These are phyloP conservation scores for Phytopythium delawarense DNA, from an alignment of 352 stramenopile genomes.

Conservation along the genomic window DNA sequence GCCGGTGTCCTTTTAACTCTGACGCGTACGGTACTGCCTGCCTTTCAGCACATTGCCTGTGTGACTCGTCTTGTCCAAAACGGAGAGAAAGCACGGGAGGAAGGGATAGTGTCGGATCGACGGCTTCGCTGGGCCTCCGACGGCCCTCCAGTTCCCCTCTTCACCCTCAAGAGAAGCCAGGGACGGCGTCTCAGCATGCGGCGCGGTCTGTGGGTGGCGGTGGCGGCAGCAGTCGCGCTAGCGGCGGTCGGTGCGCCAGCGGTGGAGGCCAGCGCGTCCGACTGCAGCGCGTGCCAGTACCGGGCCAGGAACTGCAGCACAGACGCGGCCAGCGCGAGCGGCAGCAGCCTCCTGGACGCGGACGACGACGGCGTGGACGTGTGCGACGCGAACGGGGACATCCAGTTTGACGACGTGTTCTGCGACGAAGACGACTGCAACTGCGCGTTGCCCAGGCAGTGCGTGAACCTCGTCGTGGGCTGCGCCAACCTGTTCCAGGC, in stretches of 20 bases:
- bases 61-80: slow-evolving; percentile 17
- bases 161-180: not conserved
- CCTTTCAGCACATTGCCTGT: slow-evolving; percentile 1
- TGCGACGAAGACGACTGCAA: slow-evolving; percentile 56
- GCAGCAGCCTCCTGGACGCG: slow-evolving; percentile 1
- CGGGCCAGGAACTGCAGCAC: slow-evolving; percentile 62
- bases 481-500: slow-evolving; percentile 70
- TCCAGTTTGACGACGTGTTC: slow-evolving; percentile 83
- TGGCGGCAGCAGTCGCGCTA: slow-evolving; percentile 16
- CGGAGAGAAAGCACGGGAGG: not conserved
- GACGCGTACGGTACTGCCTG: not conserved
- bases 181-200: not conserved
- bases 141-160: too few relatives aligned
- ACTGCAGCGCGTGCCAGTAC: slow-evolving; percentile 60
- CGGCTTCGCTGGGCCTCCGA: not conserved
- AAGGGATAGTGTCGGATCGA: slow-evolving; percentile 1
- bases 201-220: slow-evolving; percentile 6
- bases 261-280: slow-evolving; percentile 15
- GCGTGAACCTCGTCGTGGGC: slow-evolving; percentile 60
- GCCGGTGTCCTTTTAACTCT: slow-evolving; percentile 1
- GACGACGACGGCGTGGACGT: slow-evolving; percentile 28
- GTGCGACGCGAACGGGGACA: slow-evolving; percentile 45
- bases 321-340: slow-evolving; percentile 6
- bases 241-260: slow-evolving; percentile 11
- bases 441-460: slow-evolving; percentile 46